Evolutionary conservation across 352 stramenopile species (phyloP).

Genomic region (Plasmopara halstedii): DNA sequence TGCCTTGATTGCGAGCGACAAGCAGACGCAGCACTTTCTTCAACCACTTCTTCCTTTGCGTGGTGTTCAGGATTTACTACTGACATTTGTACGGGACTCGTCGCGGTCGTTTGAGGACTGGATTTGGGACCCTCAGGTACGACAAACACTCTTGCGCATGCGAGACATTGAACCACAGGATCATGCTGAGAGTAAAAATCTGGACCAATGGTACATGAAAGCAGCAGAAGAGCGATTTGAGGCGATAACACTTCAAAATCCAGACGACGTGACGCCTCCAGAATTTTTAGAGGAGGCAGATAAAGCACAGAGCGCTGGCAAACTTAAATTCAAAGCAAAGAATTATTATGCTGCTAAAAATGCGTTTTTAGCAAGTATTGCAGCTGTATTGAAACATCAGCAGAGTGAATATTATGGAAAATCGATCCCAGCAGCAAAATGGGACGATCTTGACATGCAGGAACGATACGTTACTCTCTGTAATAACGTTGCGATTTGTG

Average conservation of each 20-base stretch:
- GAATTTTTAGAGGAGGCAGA: constrained; percentile 35
- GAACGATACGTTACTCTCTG: constrained; percentile 58
- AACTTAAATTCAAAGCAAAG: constrained; percentile 51
- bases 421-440: constrained; percentile 22
- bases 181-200: constrained; percentile 17
- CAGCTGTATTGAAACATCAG: constrained; percentile 31
- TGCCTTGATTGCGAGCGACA: constrained; percentile 34
- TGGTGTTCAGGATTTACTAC: constrained; percentile 60
- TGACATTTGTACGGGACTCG: constrained; percentile 55
- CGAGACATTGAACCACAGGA: constrained; percentile 20
- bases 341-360: constrained; percentile 64
- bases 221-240: constrained; percentile 20
- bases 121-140: constrained; percentile 63
- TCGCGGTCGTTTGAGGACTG: constrained; percentile 63
- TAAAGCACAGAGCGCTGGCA: constrained; percentile 46
- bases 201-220: constrained; percentile 39
- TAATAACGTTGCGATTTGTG: constrained; percentile 71
- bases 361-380: constrained; percentile 49
- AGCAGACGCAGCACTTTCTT: constrained; percentile 48
- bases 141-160: constrained; percentile 43
- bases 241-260: constrained; percentile 9
- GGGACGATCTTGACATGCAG: constrained; percentile 32
- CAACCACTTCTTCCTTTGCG: constrained; percentile 45
- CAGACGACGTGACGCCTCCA: constrained; percentile 11
- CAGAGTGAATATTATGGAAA: constrained; percentile 42